Evolutionary conservation across 257 asterid genomes (phyloP).

Genomic region (Scutellaria minor): DNA sequence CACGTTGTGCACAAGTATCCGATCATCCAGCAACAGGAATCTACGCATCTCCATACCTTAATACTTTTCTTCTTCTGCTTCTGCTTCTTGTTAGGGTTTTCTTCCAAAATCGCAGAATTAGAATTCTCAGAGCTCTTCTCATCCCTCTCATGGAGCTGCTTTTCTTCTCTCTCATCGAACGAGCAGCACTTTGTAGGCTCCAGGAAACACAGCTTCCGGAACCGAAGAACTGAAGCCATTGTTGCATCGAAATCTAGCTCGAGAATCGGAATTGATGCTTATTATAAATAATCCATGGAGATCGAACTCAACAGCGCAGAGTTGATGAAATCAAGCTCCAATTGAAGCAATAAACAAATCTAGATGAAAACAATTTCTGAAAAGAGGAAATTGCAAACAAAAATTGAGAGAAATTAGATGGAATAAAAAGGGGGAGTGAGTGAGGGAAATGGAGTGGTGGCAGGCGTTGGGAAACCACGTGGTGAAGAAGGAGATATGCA

Average conservation of each 20-base stretch:
- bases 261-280: background rate
- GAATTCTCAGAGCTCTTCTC: background rate
- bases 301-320: background rate
- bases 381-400: background rate
- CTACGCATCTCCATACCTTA: conserved; percentile 68
- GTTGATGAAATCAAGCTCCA: background rate
- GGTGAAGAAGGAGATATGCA: conserved; percentile 50
- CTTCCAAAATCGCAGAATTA: too few relatives aligned
- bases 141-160: background rate
- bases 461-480: conserved; percentile 53
- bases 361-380: background rate
- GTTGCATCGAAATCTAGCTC: conserved; percentile 21
- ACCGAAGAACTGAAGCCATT: conserved; percentile 67
- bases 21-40: conserved; percentile 65
- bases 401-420: background rate
- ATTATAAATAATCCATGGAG: conserved; percentile 17
- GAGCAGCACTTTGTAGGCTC: conserved; percentile 41
- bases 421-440: background rate
- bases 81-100: conserved; percentile 32
- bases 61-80: conserved; percentile 9
- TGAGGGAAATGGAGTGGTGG: background rate
- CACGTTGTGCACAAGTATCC: conserved; percentile 72
- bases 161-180: background rate
- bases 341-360: background rate
- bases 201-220: conserved; percentile 63